Percentiles rank a stretch among this genome's conserved stretches.
Evolutionary conservation across 1,139 yeast genomes (phyloP).

Genomic region (Arxiozyma telluris): DNA sequence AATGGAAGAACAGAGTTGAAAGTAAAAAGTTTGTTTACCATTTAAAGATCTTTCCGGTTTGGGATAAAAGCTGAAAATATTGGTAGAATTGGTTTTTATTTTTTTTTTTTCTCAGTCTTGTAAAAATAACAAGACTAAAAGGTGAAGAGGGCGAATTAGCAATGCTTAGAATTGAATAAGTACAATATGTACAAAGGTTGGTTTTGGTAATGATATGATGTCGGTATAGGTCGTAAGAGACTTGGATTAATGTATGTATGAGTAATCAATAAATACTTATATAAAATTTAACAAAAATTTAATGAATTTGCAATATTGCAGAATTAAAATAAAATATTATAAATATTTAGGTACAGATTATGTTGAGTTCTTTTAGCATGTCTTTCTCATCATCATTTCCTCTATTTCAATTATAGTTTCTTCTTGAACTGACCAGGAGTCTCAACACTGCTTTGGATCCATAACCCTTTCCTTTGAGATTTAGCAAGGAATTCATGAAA

Average conservation of each 20-base stretch:
- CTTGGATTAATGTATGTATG: too few relatives aligned
- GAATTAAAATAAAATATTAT: too few relatives aligned
- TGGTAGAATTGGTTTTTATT: background rate
- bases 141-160: background rate
- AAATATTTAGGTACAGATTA: background rate
- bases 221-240: too few relatives aligned
- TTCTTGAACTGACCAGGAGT: slow-evolving; percentile 82
- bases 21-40: background rate
- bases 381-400: background rate
- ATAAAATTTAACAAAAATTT: too few relatives aligned
- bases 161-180: too few relatives aligned
- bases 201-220: background rate
- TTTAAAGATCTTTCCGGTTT: background rate
- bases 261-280: too few relatives aligned
- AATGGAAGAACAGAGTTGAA: background rate
- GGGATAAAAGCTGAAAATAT: background rate
- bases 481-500: slow-evolving; percentile 54
- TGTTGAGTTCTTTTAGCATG: too few relatives aligned
- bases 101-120: too few relatives aligned
- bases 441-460: slow-evolving; percentile 50
- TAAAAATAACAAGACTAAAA: background rate
- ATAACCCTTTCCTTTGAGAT: slow-evolving; percentile 53
- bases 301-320: background rate
- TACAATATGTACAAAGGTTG: too few relatives aligned
- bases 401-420: background rate